Conservation (phyloP, 169 alveolate genomes). For the Theileria orientalis region DNA sequence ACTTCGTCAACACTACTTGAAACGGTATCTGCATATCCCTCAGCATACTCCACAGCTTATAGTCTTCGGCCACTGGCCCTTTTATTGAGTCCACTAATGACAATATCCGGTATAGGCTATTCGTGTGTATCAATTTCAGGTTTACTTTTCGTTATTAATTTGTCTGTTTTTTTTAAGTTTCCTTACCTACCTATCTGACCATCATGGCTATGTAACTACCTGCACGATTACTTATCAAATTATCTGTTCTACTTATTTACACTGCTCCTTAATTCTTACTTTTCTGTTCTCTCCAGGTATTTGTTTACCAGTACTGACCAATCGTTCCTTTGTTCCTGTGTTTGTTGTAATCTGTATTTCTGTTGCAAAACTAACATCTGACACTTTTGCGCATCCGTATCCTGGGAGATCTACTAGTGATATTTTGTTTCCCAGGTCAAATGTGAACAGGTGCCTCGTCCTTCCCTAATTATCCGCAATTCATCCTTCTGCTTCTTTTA, state of each 20-base stretch:
- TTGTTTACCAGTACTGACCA: slow-evolving; percentile 76
- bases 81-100: slow-evolving; percentile 75
- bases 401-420: slow-evolving; percentile 87
- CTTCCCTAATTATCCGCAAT: slow-evolving; percentile 71
- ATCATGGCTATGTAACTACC: too few relatives aligned
- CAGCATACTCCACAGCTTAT: slow-evolving; percentile 74
- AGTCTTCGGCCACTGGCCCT: slow-evolving; percentile 75
- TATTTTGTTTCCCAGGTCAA: slow-evolving; percentile 73
- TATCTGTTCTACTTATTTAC: slow-evolving; percentile 33
- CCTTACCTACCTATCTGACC: too few relatives aligned
- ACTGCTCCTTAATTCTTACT: too few relatives aligned
- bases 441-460: slow-evolving; percentile 82
- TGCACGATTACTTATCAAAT: not conserved
- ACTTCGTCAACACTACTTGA: slow-evolving; percentile 80
- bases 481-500: not conserved
- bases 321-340: slow-evolving; percentile 63
- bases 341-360: not conserved
- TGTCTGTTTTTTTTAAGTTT: too few relatives aligned
- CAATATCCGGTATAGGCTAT: slow-evolving; percentile 72
- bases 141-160: not conserved
- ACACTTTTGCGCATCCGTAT: slow-evolving; percentile 81
- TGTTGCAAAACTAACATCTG: slow-evolving; percentile 49
- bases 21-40: slow-evolving; percentile 72
- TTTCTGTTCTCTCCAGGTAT: slow-evolving; percentile 58
- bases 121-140: too few relatives aligned